Conservation (phyloP, 371 early-diverging fungal species). For the Mucor indicus region DNA sequence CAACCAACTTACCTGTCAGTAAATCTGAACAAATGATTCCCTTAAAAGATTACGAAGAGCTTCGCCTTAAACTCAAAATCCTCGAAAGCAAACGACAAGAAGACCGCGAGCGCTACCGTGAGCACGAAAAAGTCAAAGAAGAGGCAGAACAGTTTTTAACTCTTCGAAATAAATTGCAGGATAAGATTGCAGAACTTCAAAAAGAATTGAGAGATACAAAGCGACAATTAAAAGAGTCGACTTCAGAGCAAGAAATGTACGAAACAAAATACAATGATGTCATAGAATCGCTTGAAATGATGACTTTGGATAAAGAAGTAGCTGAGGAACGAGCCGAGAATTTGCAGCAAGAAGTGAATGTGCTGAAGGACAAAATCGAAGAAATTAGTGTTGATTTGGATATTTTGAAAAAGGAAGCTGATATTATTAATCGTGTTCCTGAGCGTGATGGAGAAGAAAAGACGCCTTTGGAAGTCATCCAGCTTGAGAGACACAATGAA, state of each 20-base stretch:
- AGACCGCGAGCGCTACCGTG: constrained; percentile 72
- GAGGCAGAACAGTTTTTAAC: constrained; percentile 74
- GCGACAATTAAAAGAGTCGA: constrained; percentile 55
- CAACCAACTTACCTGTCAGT: constrained; percentile 31
- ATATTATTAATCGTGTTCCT: constrained; percentile 35
- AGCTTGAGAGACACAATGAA: constrained; percentile 82
- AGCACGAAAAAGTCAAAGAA: constrained; percentile 70
- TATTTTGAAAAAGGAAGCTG: constrained; percentile 65
- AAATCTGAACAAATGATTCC: constrained; percentile 54
- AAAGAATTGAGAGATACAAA: constrained; percentile 67
- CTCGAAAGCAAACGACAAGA: constrained; percentile 81
- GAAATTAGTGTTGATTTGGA: constrained; percentile 75
- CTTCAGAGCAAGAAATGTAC: constrained; percentile 58
- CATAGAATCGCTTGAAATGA: constrained; percentile 78
- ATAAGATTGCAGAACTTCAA: constrained; percentile 70
- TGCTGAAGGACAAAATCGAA: constrained; percentile 79
- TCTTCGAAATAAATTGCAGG: constrained; percentile 66
- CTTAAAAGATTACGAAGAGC: constrained; percentile 76
- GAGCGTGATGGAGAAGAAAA: constrained; percentile 35
- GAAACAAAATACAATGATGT: constrained; percentile 72
- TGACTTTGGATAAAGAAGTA: constrained; percentile 88
- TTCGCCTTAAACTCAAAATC: constrained; percentile 72
- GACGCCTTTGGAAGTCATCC: constrained; percentile 57
- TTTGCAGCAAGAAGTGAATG: constrained; percentile 69
- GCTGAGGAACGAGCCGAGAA: constrained; percentile 86